Conservation (phyloP, 2,329 filamentous ascomycete species). For the Aspergillus sp. region DNA sequence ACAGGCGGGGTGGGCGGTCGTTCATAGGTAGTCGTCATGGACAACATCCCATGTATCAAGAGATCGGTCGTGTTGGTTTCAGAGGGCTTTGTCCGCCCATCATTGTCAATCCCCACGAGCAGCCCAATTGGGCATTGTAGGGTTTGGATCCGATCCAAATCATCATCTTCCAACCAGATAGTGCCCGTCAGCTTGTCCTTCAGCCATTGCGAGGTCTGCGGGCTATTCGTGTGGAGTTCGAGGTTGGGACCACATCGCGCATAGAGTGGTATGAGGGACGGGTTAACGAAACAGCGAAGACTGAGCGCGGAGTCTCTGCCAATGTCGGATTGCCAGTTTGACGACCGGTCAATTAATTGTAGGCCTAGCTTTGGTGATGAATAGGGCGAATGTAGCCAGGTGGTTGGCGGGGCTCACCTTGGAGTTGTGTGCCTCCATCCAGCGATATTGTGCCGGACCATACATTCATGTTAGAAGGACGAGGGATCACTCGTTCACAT, state of each 20-base stretch:
- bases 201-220: conserved; percentile 41
- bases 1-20: conserved; percentile 40
- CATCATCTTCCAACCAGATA: conserved; percentile 38
- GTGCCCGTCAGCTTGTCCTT: conserved; percentile 38
- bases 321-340: conserved; percentile 37
- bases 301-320: conserved; percentile 36
- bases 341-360: conserved; percentile 36
- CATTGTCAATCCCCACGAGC: conserved; percentile 35
- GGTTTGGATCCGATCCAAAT: conserved; percentile 29
- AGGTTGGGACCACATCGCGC: conserved; percentile 44
- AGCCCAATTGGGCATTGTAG: conserved; percentile 45
- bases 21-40: conserved; percentile 28
- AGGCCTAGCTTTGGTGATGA: conserved; percentile 32
- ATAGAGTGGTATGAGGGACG: conserved; percentile 43
- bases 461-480: conserved; percentile 36
- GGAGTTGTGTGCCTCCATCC: conserved; percentile 29
- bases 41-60: conserved; percentile 43
- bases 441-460: conserved; percentile 41
- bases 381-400: not conserved
- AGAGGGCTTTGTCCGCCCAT: conserved; percentile 17
- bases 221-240: conserved; percentile 40
- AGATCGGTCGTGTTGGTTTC: conserved; percentile 36
- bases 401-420: conserved; percentile 30
- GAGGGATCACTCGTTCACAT: conserved; percentile 13
- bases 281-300: conserved; percentile 42